Conservation (phyloP, 139 green algal species). For the Tetraselmis chui region DNA sequence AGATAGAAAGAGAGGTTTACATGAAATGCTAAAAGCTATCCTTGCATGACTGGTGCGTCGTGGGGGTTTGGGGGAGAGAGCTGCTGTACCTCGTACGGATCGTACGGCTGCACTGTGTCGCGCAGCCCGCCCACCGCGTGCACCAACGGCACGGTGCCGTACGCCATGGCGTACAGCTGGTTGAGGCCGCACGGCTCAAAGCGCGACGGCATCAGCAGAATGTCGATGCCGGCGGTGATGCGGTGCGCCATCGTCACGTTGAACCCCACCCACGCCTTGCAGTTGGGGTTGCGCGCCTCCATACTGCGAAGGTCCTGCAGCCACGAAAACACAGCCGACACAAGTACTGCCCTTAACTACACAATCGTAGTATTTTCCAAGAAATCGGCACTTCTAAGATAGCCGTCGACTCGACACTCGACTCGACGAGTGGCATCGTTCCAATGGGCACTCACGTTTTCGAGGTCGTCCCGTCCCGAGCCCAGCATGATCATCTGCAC, state of each 20-base stretch:
- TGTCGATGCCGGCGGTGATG: conserved; percentile 72
- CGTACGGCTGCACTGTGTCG: conserved; percentile 73
- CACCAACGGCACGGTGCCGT: conserved; percentile 91
- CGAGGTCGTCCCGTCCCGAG: conserved; percentile 79
- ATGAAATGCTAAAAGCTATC: background rate
- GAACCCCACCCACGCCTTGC: conserved; percentile 88
- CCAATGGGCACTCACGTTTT: conserved; percentile 38
- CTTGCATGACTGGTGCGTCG: background rate
- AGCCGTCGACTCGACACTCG: background rate
- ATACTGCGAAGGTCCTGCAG: background rate
- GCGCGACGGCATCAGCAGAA: conserved; percentile 79
- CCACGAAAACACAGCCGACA: no score
- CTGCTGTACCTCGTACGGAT: conserved; percentile 22
- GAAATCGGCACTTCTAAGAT: background rate
- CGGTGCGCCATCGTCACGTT: conserved; percentile 81
- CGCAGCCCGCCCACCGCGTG: conserved; percentile 78
- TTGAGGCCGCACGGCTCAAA: conserved; percentile 78
- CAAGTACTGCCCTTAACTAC: no score
- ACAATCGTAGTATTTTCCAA: background rate
- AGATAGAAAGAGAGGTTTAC: no score
- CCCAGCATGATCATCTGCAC: conserved; percentile 94
- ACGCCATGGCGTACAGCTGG: conserved; percentile 89
- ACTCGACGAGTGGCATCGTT: no score
- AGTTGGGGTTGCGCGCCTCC: conserved; percentile 26
- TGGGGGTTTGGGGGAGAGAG: no score